Evolutionary conservation across 371 early-diverging fungal genomes (phyloP), one percentile per base, ranked within the genome.

Genomic region (Mortierella sp.): DNA sequence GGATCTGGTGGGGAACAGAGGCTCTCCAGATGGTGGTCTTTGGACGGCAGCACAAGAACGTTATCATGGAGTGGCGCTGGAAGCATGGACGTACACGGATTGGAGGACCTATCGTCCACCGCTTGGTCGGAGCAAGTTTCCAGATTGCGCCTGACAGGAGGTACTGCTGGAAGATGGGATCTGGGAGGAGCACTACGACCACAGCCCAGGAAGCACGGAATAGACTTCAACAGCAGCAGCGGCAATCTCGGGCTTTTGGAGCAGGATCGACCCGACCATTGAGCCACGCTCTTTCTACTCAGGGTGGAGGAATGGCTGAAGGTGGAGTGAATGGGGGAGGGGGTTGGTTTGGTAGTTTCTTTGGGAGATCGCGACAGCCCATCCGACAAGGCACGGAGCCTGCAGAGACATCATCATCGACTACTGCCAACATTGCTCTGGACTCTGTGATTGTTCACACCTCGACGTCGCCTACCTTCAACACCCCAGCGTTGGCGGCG

Each of bases 1-100:
- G 84, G 84, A 70, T 84, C 27, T 84, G 84, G 84, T 84, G 84
- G 84, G 81, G 84, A 1, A 84, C 84, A 0, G 84, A 84, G 51
- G 84, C 84, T 1, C 48, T 84, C 16, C 80, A 80, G 58, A 74
- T 84, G 77, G 84, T 84, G 8, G 81, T 84, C 18, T 84, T 84
- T 80, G 84, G 84, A 41, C 75, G 84, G 16, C 77, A 77, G 27
- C 75, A 70, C 2, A 84, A 84, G 72, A 84, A 84, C 38, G 70
- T 84, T 24, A 75, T 80, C 32, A 75, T 84, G 84, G 84, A 84
- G 58, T 84, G 84, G 84, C 63, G 70, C 21, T 84, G 84, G 84
- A 80, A 71, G 29, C 78, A 73, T 51, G 81, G 78, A 1, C 48
- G 84, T 54, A 43, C 75, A 11, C 43, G 84, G 56, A 78, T 80